Evolutionary conservation across 352 stramenopile genomes (phyloP).

Genomic region (Globisporangium recalcitrans): DNA sequence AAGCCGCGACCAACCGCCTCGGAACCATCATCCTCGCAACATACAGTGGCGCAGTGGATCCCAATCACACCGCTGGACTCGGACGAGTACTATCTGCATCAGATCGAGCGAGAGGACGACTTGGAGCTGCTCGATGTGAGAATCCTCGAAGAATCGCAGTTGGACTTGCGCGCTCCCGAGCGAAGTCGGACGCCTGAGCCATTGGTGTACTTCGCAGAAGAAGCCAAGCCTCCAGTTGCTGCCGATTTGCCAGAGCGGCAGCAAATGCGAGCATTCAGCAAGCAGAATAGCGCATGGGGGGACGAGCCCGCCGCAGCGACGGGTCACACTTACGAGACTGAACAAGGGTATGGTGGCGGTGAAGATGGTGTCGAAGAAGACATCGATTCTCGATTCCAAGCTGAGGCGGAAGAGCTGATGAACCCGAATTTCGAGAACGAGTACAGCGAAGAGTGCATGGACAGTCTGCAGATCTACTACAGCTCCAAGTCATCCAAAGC

Average conservation of each 20-base stretch:
- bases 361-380: slow-evolving; percentile 22
- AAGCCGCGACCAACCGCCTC: slow-evolving; percentile 6
- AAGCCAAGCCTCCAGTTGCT: slow-evolving; percentile 1
- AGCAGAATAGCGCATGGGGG: slow-evolving; percentile 2
- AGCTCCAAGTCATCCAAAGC: slow-evolving; percentile 28
- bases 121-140: slow-evolving; percentile 45
- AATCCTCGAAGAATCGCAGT: slow-evolving; percentile 40
- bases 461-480: slow-evolving; percentile 74
- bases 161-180: slow-evolving; percentile 49
- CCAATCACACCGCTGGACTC: slow-evolving; percentile 29
- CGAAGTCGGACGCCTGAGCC: slow-evolving; percentile 56
- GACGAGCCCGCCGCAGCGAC: not conserved
- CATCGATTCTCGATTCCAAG: slow-evolving; percentile 38
- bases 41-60: slow-evolving; percentile 36
- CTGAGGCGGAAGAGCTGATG: slow-evolving; percentile 61
- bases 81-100: slow-evolving; percentile 28
- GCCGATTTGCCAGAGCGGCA: not conserved
- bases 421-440: slow-evolving; percentile 77
- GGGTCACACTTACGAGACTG: slow-evolving; percentile 1
- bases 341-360: slow-evolving; percentile 7
- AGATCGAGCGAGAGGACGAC: slow-evolving; percentile 27
- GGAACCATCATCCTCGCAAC: not conserved
- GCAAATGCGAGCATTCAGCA: not conserved
- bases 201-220: slow-evolving; percentile 23
- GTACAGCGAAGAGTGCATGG: slow-evolving; percentile 75